Conservation (phyloP, 2,329 filamentous ascomycete genomes). For the Microdochium paspali region DNA sequence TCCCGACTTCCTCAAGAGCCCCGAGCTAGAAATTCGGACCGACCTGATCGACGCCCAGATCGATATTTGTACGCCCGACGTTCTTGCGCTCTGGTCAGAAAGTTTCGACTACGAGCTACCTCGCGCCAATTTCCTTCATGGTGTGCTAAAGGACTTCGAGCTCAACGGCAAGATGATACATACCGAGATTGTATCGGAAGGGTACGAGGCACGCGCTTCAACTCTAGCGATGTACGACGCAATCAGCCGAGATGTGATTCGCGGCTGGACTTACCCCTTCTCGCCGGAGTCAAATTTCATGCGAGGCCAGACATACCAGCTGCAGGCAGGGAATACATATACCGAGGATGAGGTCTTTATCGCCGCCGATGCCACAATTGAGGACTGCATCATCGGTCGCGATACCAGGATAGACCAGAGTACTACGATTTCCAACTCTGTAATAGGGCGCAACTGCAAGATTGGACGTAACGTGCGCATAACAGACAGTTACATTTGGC, state of each 20-base stretch:
- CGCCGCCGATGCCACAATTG: constrained; percentile 61
- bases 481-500: constrained; percentile 79
- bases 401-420: constrained; percentile 67
- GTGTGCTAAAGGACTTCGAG: constrained; percentile 93
- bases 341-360: constrained; percentile 71
- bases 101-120: constrained; percentile 95
- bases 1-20: constrained; percentile 62
- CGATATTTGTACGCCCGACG: constrained; percentile 95
- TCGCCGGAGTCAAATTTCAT: constrained; percentile 84
- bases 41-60: constrained; percentile 92
- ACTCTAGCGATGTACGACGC: constrained; percentile 87
- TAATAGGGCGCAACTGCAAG: constrained; percentile 75
- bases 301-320: constrained; percentile 65
- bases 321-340: constrained; percentile 61
- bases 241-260: constrained; percentile 77
- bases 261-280: constrained; percentile 80
- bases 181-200: constrained; percentile 71
- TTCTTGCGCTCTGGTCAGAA: constrained; percentile 90
- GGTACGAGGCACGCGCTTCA: constrained; percentile 78
- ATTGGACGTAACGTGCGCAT: constrained; percentile 80
- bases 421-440: constrained; percentile 61
- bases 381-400: constrained; percentile 66
- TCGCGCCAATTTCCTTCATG: constrained; percentile 79
- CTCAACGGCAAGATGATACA: constrained; percentile 96
- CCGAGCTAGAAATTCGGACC: constrained; percentile 71